Percentiles rank a stretch among this genome's conserved stretches.
These are phyloP conservation scores for Mycena capillaripes DNA, from an alignment of 768 basidiomycete genomes.

Conservation along the genomic window DNA sequence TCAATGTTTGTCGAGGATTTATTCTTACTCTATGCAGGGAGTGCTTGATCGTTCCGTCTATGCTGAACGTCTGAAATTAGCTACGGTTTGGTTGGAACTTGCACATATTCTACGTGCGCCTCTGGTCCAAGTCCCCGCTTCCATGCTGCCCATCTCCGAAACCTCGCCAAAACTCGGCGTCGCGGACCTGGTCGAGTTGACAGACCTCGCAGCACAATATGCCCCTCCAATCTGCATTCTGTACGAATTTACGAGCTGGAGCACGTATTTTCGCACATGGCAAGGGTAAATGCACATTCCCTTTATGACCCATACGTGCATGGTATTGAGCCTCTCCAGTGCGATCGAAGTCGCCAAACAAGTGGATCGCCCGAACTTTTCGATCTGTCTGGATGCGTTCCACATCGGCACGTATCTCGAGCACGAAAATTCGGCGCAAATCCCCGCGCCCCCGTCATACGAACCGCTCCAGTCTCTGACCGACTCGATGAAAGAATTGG, in stretches of 20 bases:
- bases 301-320: not conserved
- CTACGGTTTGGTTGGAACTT: slow-evolving; percentile 7
- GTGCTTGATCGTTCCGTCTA: slow-evolving; percentile 10
- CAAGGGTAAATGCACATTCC: not conserved
- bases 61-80: not conserved
- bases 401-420: slow-evolving; percentile 21
- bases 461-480: not conserved
- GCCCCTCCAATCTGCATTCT: slow-evolving; percentile 16
- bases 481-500: slow-evolving; percentile 3
- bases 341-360: not conserved
- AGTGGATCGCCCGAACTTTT: slow-evolving; percentile 13
- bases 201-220: slow-evolving; percentile 3
- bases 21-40: not conserved
- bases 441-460: not conserved
- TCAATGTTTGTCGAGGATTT: not conserved
- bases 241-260: slow-evolving; percentile 25
- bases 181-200: slow-evolving; percentile 15
- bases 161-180: slow-evolving; percentile 3
- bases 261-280: slow-evolving; percentile 16
- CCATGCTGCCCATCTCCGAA: slow-evolving; percentile 3
- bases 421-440: slow-evolving; percentile 14
- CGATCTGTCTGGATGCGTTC: slow-evolving; percentile 22
- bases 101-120: slow-evolving; percentile 16
- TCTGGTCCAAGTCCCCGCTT: slow-evolving; percentile 17
- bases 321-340: not conserved